Base-by-base conservation (phyloP, 208 protist species). In the Leishmania tarentolae region DNA sequence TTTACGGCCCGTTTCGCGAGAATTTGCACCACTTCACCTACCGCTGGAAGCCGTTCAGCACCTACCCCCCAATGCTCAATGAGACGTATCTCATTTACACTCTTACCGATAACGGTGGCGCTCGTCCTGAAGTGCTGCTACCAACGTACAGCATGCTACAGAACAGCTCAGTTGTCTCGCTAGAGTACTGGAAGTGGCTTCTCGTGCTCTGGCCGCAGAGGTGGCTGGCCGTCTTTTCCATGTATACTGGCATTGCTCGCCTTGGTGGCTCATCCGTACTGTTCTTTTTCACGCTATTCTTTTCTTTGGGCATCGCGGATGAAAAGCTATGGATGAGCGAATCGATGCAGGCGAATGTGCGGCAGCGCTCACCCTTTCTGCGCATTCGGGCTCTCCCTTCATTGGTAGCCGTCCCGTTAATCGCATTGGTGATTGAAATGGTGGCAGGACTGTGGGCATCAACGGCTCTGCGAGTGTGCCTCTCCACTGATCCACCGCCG, bases 41-140 rank as follows among this genome's bases (percentile, higher is more conserved):
- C 73, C 88, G 88, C 76, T 96, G 93, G 92, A 88, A 89, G 75
- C 89, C 90, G 4, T 91, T 90, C 79, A 88, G 84, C 76, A 92
- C 89, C 52, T 84, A 82, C 61, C 84, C 83, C 7, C 87, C 79
- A 47, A 86, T 86, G 42, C 66, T 88, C 57, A 89, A 90, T 77
- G 88, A 93, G 57, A 85, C 88, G 53, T 94, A 95, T 84, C 73
- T 95, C 19, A 85, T 92, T 19, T 95, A 94, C 83, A 80, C 82
- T 2, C 56, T 96, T 2, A 79, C 78, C 19, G 85, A 92, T 79
- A 40, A 81, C 52, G 56, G 52, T 19, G 86, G 89, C n/a, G 68
- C 80, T 46, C 66, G 85, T 28, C 83, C 86, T 3, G 71, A 31
- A 1, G 84, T 93, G 69, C 24, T 35, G 53, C 76, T 93, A 44